Percentiles rank a stretch among this genome's conserved stretches.
phyloP scores from a whole-genome alignment of 257 asterid genomes.

The Thymus quinquecostatus region DNA sequence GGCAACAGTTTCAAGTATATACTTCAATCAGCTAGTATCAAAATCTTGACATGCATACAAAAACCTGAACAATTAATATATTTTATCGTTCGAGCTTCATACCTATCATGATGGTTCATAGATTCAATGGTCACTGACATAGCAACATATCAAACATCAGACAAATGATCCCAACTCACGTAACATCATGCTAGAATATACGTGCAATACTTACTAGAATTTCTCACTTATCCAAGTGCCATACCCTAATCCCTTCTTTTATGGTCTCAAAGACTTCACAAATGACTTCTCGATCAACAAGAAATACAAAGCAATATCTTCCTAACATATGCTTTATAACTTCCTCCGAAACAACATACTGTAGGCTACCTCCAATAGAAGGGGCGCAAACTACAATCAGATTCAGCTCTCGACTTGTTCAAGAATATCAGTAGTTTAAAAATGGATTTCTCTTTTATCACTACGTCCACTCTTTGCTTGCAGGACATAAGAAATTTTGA shows the following conservation, averaged over 20 bases:
- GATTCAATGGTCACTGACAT: background rate
- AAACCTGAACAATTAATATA: background rate
- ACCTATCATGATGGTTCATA: background rate
- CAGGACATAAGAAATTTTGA: background rate
- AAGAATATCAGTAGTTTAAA: background rate
- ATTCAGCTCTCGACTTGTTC: background rate
- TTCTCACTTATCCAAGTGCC: background rate
- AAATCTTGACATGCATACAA: too few species aligned
- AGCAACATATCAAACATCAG: background rate
- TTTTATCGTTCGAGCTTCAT: background rate
- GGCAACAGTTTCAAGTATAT: background rate
- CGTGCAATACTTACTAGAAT: background rate
- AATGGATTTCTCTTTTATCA: background rate
- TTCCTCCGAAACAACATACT: background rate
- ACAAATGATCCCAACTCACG: background rate
- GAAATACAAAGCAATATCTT: slow-evolving; percentile 1
- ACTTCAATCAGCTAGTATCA: background rate
- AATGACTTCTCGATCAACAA: background rate
- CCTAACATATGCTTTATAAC: background rate
- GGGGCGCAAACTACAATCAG: background rate
- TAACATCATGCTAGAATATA: background rate
- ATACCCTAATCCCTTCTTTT: background rate
- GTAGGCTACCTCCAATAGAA: background rate
- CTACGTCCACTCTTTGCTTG: background rate
- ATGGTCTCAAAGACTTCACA: slow-evolving; percentile 8